Base-by-base conservation (phyloP, 371 early-diverging fungal genomes). In the Umbelopsis sp. region DNA sequence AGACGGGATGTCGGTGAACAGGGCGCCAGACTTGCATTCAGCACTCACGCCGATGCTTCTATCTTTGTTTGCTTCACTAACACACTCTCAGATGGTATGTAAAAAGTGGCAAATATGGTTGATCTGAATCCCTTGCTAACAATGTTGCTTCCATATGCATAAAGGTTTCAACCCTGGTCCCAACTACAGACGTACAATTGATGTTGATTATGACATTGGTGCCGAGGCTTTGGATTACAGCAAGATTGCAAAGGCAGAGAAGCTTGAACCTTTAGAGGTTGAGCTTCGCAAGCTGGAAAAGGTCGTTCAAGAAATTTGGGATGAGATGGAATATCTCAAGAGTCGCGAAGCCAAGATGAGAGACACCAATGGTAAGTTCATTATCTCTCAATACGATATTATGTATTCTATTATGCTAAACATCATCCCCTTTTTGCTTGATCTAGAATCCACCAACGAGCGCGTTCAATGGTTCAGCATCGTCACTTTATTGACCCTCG, bases 11-110 rank as follows among this genome's bases (percentile, higher is more conserved):
- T 90, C 48, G 87, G 85, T 29, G 90, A 87, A 53, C 74, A 74
- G 65, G 57, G 57, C 57, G 72, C 73, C 35, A 78, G 80, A 20
- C 83, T 81, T 44, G 82, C 85, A 38, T 91, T 93, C 79, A 92
- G 87, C 57, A 94, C 95, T 25, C 94, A 93, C 74, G 83, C 84
- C 5, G 89, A 94, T 64, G 93, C 94, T 37, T 87, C 93, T 72
- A 81, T 96, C n/a, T 77, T 87, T 57, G 89, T 93, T 65, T 97
- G 98, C 76, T 93, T 97, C 82, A 89, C 88, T 37, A 96, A 96
- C 75, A 74, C 82, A 37, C 84, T 96, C n/a, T 77, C 85, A 53
- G 79, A 83, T 44, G 93, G 94, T 85, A 85, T 72, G 46, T 52
- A n/a, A 12, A 11, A 1, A 0, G 1, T 6, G 4, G 24, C 14